Conservation (phyloP, 805 yeast species). For the Yamadazyma sp. region DNA sequence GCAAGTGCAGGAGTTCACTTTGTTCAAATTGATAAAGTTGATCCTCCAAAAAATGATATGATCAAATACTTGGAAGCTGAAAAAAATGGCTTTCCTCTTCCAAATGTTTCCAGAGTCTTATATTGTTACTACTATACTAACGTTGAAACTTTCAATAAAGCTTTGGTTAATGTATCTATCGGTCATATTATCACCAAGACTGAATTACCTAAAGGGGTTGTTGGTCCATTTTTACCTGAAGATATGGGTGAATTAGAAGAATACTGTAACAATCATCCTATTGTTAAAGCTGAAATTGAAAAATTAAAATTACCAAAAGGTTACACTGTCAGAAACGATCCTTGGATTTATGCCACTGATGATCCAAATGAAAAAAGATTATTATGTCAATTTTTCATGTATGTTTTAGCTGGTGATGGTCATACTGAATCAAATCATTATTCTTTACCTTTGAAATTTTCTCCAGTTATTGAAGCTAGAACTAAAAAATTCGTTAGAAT, state of each 20-base stretch:
- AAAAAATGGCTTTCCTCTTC: constrained; percentile 45
- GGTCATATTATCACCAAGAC: constrained; percentile 60
- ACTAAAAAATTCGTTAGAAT: constrained; percentile 63
- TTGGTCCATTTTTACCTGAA: constrained; percentile 71
- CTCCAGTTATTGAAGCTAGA: constrained; percentile 67
- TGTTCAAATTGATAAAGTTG: constrained; percentile 63
- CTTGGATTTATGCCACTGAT: constrained; percentile 87
- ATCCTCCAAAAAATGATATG: constrained; percentile 79
- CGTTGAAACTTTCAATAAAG: constrained; percentile 58
- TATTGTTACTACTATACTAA: constrained; percentile 66
- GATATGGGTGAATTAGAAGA: constrained; percentile 57
- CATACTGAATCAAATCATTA: constrained; percentile 75
- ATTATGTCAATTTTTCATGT: constrained; percentile 73
- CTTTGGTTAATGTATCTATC: constrained; percentile 62
- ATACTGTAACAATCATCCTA: constrained; percentile 50
- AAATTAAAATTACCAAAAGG: constrained; percentile 61
- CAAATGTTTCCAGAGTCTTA: constrained; percentile 64
- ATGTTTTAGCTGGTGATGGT: constrained; percentile 58
- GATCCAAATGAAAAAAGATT: constrained; percentile 57
- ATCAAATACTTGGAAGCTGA: constrained; percentile 65
- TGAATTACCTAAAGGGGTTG: constrained; percentile 55
- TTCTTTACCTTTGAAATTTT: constrained; percentile 68
- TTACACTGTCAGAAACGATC: constrained; percentile 60
- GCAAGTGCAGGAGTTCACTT: constrained; percentile 57
- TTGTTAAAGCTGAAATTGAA: constrained; percentile 59